Base-by-base conservation (phyloP, 192 early-diverging fungal genomes). In the Endogone sp. region DNA sequence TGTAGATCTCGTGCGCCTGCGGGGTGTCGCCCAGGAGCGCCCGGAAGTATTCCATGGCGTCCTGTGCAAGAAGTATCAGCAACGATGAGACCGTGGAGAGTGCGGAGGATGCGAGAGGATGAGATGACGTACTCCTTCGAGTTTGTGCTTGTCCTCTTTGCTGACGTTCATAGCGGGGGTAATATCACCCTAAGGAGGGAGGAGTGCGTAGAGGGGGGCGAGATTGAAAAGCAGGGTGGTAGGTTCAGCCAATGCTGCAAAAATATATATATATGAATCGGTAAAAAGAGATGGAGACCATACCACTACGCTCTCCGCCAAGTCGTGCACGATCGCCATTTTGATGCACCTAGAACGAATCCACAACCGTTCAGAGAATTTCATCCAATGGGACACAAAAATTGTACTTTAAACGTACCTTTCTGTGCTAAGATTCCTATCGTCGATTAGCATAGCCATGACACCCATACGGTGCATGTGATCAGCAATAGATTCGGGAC, bases 381-480 rank as follows among this genome's bases (percentile, higher is more conserved):
- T 16, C n/a, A n/a, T n/a, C n/a, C n/a, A n/a, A n/a, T n/a, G n/a
- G n/a, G n/a, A n/a, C n/a, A n/a, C n/a, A n/a, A n/a, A n/a, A n/a
- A n/a, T n/a, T n/a, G n/a, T n/a, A n/a, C n/a, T 44, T 13, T 2
- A 24, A 24, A 20, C 58, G 60, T 86, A 82, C 78, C 80, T 78
- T 20, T 85, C 71, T 6, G 84, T 79, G 70, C 92, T 80, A 20
- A 93, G 67, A 25, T 74, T 59, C 22, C 80, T 70, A 77, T 97
- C 94, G 62, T 93, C 83, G 60, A 94, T 75, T 9, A 94, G 75
- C 81, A 97, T 83, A 2, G 93, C 91, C 85, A 97, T 90, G 13
- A 97, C 85, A 2, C 86, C 83, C 94, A 98, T 96, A 21, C 95
- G 85, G 82, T 97, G 86, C 96, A 98, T 98, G 76, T 98, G 96